Percentiles rank a stretch among this genome's conserved stretches.
phyloP scores from a whole-genome alignment of 306 rosid genomes.

The Quercus robur region DNA sequence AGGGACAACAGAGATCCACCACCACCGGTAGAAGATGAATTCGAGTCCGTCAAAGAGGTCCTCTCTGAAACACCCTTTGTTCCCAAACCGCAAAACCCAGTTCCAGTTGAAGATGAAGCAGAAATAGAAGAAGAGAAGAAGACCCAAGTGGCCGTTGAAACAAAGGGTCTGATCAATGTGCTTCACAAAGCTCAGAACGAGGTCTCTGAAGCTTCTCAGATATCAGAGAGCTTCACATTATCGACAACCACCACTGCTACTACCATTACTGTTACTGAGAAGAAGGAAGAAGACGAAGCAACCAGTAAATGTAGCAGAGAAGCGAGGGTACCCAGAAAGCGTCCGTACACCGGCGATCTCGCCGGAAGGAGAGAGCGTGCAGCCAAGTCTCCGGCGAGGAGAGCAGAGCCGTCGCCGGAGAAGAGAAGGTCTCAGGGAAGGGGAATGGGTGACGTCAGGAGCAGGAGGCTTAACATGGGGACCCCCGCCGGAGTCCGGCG shows the following conservation, averaged over 20 bases:
- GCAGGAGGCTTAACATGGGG: slow-evolving; percentile 32
- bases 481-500: slow-evolving; percentile 29
- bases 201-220: slow-evolving; percentile 39
- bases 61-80: slow-evolving; percentile 74
- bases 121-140: background rate
- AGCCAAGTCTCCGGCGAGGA: slow-evolving; percentile 30
- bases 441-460: slow-evolving; percentile 33
- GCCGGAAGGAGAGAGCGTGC: slow-evolving; percentile 35
- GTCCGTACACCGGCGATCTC: slow-evolving; percentile 38
- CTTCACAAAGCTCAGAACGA: slow-evolving; percentile 13
- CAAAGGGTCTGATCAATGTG: slow-evolving; percentile 4
- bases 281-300: slow-evolving; percentile 67
- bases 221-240: slow-evolving; percentile 48
- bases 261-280: slow-evolving; percentile 54
- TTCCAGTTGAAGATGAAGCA: background rate
- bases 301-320: slow-evolving; percentile 56
- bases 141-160: slow-evolving; percentile 31
- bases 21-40: slow-evolving; percentile 57
- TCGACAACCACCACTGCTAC: slow-evolving; percentile 56
- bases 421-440: slow-evolving; percentile 35
- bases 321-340: slow-evolving; percentile 40
- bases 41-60: slow-evolving; percentile 81
- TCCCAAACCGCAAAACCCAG: slow-evolving; percentile 36
- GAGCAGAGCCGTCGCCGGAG: slow-evolving; percentile 42
- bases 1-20: slow-evolving; percentile 14